Evolutionary conservation across 2,329 filamentous ascomycete genomes (phyloP).

Genomic region (Chaetoscypha palmicola): DNA sequence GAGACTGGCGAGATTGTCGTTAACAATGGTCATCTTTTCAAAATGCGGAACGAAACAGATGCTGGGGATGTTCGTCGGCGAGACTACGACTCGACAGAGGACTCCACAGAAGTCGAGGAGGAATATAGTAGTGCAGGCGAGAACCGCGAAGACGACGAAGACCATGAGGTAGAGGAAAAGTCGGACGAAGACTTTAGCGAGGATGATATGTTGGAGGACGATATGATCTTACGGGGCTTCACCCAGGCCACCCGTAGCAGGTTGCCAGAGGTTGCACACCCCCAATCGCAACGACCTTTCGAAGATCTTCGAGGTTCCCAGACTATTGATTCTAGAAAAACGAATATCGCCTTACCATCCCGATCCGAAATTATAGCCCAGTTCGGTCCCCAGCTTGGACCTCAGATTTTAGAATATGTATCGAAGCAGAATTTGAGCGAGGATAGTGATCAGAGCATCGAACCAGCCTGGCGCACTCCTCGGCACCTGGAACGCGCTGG

Average conservation of each 20-base stretch:
- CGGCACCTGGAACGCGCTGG: background rate
- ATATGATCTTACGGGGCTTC: constrained; percentile 29
- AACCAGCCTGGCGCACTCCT: constrained; percentile 1
- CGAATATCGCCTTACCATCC: constrained; percentile 23
- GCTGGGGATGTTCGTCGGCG: constrained; percentile 30
- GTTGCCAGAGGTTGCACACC: constrained; percentile 13
- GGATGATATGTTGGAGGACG: constrained; percentile 27
- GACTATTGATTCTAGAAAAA: too few relatives aligned
- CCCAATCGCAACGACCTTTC: constrained; percentile 1
- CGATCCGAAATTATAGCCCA: constrained; percentile 25
- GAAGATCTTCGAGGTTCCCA: too few relatives aligned
- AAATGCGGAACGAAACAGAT: constrained; percentile 53
- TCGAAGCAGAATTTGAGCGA: constrained; percentile 19
- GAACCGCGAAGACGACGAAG: constrained; percentile 27
- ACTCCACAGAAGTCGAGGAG: constrained; percentile 18
- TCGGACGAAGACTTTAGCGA: constrained; percentile 22
- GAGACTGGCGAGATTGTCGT: constrained; percentile 76
- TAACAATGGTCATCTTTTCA: constrained; percentile 76
- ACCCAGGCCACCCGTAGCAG: constrained; percentile 19
- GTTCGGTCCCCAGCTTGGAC: constrained; percentile 27
- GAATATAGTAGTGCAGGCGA: constrained; percentile 13
- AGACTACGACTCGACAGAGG: constrained; percentile 13
- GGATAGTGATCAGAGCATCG: background rate
- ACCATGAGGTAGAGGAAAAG: constrained; percentile 26
- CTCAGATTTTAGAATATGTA: constrained; percentile 25